Percentiles rank a stretch among this genome's conserved stretches.
phyloP scores from a whole-genome alignment of 2,329 filamentous ascomycete species.

The Penicillium hesseltinei region DNA sequence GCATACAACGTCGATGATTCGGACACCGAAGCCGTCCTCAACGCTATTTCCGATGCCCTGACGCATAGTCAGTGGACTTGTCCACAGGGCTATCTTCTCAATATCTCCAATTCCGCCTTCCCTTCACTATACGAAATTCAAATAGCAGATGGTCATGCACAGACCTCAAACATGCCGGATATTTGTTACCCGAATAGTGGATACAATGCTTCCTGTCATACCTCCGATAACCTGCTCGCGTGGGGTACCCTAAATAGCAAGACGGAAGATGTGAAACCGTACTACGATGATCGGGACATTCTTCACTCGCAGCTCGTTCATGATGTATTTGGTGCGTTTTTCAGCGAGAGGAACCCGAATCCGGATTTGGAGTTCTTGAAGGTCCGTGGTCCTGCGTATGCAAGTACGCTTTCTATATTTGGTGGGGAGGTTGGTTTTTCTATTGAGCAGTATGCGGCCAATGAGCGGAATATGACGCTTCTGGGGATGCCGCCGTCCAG shows the following conservation, averaged over 20 bases:
- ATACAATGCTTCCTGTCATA: constrained; percentile 31
- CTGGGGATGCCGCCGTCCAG: constrained; percentile 16
- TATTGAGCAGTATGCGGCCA: constrained; percentile 13
- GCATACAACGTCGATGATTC: constrained; percentile 14
- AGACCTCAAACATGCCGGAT: constrained; percentile 16
- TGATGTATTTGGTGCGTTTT: constrained; percentile 27
- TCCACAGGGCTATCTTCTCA: constrained; percentile 9
- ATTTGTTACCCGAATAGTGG: constrained; percentile 25
- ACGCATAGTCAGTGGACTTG: constrained; percentile 13
- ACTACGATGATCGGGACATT: constrained; percentile 21
- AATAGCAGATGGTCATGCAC: constrained; percentile 25
- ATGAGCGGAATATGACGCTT: constrained; percentile 13
- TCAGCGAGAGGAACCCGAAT: constrained; percentile 22
- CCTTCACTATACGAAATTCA: constrained; percentile 22
- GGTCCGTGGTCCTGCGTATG: constrained; percentile 24
- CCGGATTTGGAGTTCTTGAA: constrained; percentile 18
- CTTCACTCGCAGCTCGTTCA: constrained; percentile 26
- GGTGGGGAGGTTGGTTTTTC: neutral
- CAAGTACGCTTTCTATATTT: constrained; percentile 16
- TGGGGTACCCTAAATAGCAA: constrained; percentile 31
- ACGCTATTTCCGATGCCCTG: constrained; percentile 11
- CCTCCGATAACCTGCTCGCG: constrained; percentile 26
- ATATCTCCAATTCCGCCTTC: constrained; percentile 5
- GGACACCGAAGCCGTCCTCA: constrained; percentile 21
- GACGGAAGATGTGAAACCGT: constrained; percentile 22